These are phyloP conservation scores for Curvularia spicifera DNA, from an alignment of 2,329 filamentous ascomycete species.

Conservation along the genomic window DNA sequence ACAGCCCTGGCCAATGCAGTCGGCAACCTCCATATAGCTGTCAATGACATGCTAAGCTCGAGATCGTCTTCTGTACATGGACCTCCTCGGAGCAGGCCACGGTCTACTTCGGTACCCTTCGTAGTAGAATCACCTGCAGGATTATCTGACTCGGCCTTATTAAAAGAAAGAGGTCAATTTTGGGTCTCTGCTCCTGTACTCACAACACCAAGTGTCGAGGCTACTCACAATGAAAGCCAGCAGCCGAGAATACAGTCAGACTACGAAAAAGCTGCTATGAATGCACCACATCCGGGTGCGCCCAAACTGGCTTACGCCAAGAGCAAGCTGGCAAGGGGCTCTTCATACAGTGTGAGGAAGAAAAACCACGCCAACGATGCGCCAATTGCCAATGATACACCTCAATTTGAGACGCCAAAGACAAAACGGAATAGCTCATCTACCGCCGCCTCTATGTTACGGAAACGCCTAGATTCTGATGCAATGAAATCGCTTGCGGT, in stretches of 20 bases:
- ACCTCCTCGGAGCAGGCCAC: conserved; percentile 47
- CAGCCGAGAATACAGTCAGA: conserved; percentile 7
- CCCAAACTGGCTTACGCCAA: conserved; percentile 25
- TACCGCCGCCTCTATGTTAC: conserved; percentile 26
- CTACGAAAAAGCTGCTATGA: conserved; percentile 1
- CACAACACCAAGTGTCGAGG: conserved; percentile 20
- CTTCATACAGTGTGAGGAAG: conserved; percentile 33
- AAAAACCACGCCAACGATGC: conserved; percentile 34
- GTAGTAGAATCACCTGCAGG: conserved; percentile 46
- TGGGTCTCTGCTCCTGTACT: conserved; percentile 22
- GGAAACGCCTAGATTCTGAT: conserved; percentile 29
- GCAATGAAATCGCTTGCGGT: conserved; percentile 30
- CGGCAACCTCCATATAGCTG: conserved; percentile 49
- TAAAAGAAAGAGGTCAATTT: conserved; percentile 45
- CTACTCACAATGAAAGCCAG: conserved; percentile 20
- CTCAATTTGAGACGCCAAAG: conserved; percentile 31
- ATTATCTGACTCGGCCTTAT: conserved; percentile 38
- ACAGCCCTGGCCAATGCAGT: conserved; percentile 37
- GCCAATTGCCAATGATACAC: conserved; percentile 23
- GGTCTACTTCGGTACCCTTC: conserved; percentile 51
- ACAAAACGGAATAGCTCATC: conserved; percentile 33
- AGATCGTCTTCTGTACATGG: conserved; percentile 42
- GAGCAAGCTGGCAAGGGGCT: conserved; percentile 24
- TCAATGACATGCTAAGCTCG: conserved; percentile 52
- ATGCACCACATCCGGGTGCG: conserved; percentile 14